phyloP scores from a whole-genome alignment of 2,329 filamentous ascomycete genomes.

The Pseudopithomyces maydicus region DNA sequence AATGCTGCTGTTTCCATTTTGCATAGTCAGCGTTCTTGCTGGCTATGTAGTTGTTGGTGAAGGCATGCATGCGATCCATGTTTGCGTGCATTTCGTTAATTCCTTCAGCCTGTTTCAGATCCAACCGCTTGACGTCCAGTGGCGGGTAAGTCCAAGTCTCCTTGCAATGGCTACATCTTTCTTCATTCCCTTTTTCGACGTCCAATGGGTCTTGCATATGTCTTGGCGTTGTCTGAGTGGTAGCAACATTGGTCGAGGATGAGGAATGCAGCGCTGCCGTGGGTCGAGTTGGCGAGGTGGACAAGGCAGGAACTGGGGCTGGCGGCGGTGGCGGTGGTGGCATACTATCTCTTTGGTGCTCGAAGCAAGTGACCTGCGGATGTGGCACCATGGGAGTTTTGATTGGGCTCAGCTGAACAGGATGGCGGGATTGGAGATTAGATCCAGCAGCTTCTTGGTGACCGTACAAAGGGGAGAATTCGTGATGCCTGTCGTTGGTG shows the following conservation, averaged over 20 bases:
- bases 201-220: not conserved
- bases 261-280: not conserved
- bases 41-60: not conserved
- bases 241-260: not conserved
- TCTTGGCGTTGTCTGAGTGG: not conserved
- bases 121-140: not conserved
- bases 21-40: not conserved
- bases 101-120: not conserved
- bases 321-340: not conserved
- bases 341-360: not conserved
- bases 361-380: not conserved
- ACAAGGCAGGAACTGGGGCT: not conserved
- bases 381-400: not conserved
- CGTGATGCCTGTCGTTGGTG: not conserved
- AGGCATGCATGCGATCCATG: not conserved
- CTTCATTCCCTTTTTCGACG: not conserved
- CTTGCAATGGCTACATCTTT: not conserved
- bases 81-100: not conserved
- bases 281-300: not conserved
- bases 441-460: not conserved
- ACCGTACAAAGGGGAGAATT: not conserved
- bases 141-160: not conserved
- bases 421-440: not conserved
- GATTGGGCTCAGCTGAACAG: not conserved
- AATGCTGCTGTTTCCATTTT: not conserved